Base-by-base conservation (phyloP, 177 flowering plant genomes). In the Vitis hybrid region DNA sequence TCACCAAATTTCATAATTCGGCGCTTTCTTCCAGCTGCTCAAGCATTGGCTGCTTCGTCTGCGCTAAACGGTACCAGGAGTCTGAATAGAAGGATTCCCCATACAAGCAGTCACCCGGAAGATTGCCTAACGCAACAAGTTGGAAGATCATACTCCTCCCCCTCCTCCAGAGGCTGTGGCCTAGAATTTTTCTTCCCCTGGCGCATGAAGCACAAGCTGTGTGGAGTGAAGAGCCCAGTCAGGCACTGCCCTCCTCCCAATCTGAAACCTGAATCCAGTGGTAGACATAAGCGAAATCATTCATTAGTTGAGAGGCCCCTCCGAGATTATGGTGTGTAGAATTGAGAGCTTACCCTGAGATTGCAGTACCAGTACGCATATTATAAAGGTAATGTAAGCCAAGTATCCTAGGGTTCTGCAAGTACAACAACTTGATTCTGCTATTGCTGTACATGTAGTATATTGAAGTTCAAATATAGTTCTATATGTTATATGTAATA, bases 1-100 rank as follows among this genome's bases (percentile, higher is more conserved):
- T 82, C 86, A 2, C 86, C 91, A 5, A 82, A 65, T 60, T 87
- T 79, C 80, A 85, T 89, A 3, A 89, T 89, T 48, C 75, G 75
- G 51, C 77, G 91, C 5, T 87, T 89, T 72, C 85, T 89, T 12
- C 94, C 90, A 0, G 91, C 80, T 26, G 89, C 94, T 1, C 78
- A 73, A 55, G 94, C 91, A 29, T 39, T 87, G 68, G 90, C 91
- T 31, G 77, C 75, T 19, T 70, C 84, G 8, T 73, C 81, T 51
- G 74, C 77, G 31, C 29, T 70, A 1, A 16, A 33, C 58, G 22
- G 13, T 57, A 33, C 66, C 1, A 68, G 22, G 8, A 72, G 51
- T 22, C 2, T 13, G 26, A 39, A 39, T 49, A 45, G 26, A 48
- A 70, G 55, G 53, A 51, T 55, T 45, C 59, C 60, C 1, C 18